A percentile compares a stretch with the other conserved stretches of the same genome.
Conservation (phyloP, 2,329 filamentous ascomycete species). For the Hirsutella minnesotensis region DNA sequence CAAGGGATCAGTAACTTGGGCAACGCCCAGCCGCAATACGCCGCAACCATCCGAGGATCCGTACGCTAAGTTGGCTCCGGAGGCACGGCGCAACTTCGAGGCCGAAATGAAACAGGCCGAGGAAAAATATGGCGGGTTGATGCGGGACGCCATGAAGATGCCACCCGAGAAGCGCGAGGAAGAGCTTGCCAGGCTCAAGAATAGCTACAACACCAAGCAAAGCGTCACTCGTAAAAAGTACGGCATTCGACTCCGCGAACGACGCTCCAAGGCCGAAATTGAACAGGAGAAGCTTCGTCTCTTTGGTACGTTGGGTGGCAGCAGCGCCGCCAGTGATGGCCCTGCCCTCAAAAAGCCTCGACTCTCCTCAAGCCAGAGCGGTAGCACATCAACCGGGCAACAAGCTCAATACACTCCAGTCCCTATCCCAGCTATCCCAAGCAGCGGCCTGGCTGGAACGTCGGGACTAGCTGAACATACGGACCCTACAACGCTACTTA, state of each 20-base stretch:
- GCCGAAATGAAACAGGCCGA: conserved; percentile 17
- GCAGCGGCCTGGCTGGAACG: conserved; percentile 22
- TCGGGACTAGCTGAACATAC: conserved; percentile 22
- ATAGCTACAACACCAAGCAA: conserved; percentile 43
- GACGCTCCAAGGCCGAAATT: conserved; percentile 34
- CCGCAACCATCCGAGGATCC: conserved; percentile 20
- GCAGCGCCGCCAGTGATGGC: neutral
- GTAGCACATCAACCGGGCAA: no score
- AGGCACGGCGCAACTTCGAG: conserved; percentile 14
- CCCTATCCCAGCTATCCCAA: conserved; percentile 13
- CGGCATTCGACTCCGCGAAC: conserved; percentile 39
- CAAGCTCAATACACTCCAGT: no score
- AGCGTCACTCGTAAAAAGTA: conserved; percentile 45
- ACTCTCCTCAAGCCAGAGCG: conserved; percentile 6
- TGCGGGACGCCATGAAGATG: conserved; percentile 28
- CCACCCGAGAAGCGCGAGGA: conserved; percentile 19
- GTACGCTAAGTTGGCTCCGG: conserved; percentile 30
- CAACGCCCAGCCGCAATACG: neutral
- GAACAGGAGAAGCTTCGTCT: conserved; percentile 29
- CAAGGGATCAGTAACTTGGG: neutral
- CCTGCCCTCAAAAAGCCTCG: conserved; percentile 14
- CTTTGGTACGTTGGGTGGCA: conserved; percentile 7
- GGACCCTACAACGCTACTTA: conserved; percentile 21
- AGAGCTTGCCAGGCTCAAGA: conserved; percentile 31
- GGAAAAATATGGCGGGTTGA: conserved; percentile 25